These are phyloP conservation scores for Torulaspora globosa DNA, from an alignment of 1,139 yeast species.

Conservation along the genomic window DNA sequence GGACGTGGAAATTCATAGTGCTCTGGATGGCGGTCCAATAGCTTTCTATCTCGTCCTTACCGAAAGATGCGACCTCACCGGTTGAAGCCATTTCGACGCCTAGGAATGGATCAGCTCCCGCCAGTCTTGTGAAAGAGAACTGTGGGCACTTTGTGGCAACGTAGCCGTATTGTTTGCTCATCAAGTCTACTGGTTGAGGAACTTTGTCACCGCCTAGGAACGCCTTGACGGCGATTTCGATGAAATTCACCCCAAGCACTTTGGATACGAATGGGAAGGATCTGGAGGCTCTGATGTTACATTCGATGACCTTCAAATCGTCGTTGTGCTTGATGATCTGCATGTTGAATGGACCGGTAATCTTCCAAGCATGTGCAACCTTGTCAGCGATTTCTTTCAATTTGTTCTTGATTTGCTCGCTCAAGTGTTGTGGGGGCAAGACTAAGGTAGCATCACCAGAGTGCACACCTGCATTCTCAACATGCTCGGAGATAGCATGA, in stretches of 20 bases:
- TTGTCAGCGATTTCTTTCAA: constrained; percentile 80
- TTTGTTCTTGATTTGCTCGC: constrained; percentile 55
- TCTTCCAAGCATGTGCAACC: constrained; percentile 91
- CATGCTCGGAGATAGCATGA: constrained; percentile 96
- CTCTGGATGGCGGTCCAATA: constrained; percentile 97
- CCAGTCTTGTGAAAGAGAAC: constrained; percentile 94
- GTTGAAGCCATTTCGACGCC: constrained; percentile 99
- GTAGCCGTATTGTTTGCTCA: constrained; percentile 57
- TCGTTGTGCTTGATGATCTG: constrained; percentile 78
- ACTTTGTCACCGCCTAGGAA: constrained; percentile 57
- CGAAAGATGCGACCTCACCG: constrained; percentile 97
- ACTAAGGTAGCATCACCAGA: constrained; percentile 97
- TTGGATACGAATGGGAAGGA: constrained; percentile 98
- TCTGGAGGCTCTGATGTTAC: constrained; percentile 97
- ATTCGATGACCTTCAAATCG: constrained; percentile 87
- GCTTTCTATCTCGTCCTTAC: constrained; percentile 78
- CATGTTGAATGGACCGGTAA: constrained; percentile 98
- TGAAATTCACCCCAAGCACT: constrained; percentile 89
- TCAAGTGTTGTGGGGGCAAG: constrained; percentile 79
- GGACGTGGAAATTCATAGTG: constrained; percentile 93
- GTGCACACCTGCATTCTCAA: constrained; percentile 98
- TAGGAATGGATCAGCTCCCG: constrained; percentile 97
- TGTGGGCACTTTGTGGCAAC: constrained; percentile 98
- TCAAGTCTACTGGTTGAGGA: constrained; percentile 55
- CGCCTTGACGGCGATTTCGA: constrained; percentile 90